Evolutionary conservation across 805 yeast genomes (phyloP).

Genomic region (Kodamaea kaohsiungensis): DNA sequence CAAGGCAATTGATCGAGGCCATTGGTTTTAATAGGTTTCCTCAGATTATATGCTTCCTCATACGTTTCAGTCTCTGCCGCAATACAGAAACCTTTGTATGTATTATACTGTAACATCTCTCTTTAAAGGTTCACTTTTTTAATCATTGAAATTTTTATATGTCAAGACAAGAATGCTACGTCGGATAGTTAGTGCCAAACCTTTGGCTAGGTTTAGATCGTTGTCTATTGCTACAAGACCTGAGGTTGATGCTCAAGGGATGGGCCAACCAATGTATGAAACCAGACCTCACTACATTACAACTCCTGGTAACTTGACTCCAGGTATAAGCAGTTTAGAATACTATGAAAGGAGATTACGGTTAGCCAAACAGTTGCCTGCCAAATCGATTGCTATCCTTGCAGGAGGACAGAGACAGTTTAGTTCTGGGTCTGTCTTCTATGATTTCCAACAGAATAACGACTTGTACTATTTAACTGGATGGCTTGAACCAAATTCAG

Average conservation of each 20-base stretch:
- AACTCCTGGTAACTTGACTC: slow-evolving; percentile 77
- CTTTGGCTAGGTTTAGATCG: not conserved
- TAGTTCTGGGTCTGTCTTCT: slow-evolving; percentile 89
- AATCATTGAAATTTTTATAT: not conserved
- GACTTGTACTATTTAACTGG: slow-evolving; percentile 87
- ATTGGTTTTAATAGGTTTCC: slow-evolving; percentile 5
- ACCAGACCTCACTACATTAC: slow-evolving; percentile 76
- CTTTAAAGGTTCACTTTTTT: not conserved
- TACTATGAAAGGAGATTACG: slow-evolving; percentile 69
- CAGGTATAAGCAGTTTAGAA: slow-evolving; percentile 83
- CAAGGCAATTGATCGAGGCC: slow-evolving; percentile 15
- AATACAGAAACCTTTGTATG: slow-evolving; percentile 20
- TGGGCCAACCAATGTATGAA: slow-evolving; percentile 88
- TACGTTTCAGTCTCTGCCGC: not conserved
- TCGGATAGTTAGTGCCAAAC: not conserved
- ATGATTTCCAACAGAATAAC: slow-evolving; percentile 90
- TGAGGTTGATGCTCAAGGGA: slow-evolving; percentile 34
- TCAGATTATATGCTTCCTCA: not conserved
- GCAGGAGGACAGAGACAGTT: slow-evolving; percentile 72
- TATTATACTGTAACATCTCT: slow-evolving; percentile 13
- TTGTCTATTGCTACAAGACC: slow-evolving; percentile 6
- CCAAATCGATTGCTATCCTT: slow-evolving; percentile 67
- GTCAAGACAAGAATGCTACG: not conserved
- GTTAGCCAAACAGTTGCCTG: slow-evolving; percentile 60
- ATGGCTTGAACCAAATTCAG: slow-evolving; percentile 87